A percentile compares a stretch with the other conserved stretches of the same genome.
Evolutionary conservation across 495 filamentous ascomycete species (phyloP).

Genomic region (Cercophora scortea): DNA sequence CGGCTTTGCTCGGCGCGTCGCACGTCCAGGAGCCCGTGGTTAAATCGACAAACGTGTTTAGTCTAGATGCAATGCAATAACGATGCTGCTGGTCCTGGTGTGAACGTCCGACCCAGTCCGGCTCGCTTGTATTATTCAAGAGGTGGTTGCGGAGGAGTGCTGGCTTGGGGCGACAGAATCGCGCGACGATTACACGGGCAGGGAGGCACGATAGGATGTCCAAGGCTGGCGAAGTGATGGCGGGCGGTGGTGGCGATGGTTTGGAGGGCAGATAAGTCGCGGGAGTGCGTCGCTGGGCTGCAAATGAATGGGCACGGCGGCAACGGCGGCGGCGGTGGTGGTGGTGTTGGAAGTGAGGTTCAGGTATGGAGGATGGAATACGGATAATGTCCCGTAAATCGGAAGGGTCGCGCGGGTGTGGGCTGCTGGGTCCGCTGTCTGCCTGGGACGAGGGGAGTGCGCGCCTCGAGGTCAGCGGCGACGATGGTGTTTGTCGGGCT

Average conservation of each 20-base stretch:
- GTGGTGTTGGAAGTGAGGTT: neutral
- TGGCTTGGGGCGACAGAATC: too few relatives aligned
- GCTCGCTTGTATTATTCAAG: neutral
- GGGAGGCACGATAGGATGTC: neutral
- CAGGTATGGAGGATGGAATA: neutral
- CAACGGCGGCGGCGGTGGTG: neutral
- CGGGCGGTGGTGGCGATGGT: neutral
- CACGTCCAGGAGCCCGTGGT: conserved; percentile 6
- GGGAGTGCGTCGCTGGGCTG: too few relatives aligned
- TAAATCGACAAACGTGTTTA: neutral
- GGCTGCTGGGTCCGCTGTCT: neutral
- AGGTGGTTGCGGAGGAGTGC: neutral
- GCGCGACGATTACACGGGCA: neutral
- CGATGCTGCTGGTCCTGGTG: neutral
- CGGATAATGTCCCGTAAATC: neutral
- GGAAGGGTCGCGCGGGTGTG: neutral
- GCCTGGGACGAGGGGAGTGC: neutral
- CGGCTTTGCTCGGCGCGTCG: conserved; percentile 6
- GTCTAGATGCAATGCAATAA: conserved; percentile 3
- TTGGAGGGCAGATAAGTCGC: too few relatives aligned
- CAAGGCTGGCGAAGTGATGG: neutral
- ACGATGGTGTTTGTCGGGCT: conserved; percentile 7
- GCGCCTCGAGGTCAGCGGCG: conserved; percentile 7
- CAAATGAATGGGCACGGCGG: too few relatives aligned
- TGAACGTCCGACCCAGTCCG: neutral